Conservation (phyloP, 2,329 filamentous ascomycete species). For the Pestalotiopsis sp. region DNA sequence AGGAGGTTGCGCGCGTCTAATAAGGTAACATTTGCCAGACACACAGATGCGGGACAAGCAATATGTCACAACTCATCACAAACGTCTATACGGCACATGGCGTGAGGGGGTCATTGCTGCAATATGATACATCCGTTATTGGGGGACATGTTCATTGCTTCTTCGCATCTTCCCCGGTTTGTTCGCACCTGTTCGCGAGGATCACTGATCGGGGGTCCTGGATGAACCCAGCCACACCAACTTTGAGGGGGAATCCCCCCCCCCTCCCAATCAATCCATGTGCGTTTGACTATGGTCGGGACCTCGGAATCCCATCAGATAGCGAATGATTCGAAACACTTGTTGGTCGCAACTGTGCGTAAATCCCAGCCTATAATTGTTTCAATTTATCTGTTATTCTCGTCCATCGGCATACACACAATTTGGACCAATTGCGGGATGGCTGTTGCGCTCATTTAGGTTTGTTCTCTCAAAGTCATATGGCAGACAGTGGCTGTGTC, state of each 20-base stretch:
- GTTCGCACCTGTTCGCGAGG: not conserved
- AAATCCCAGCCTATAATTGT: constrained; percentile 4
- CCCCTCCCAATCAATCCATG: not conserved
- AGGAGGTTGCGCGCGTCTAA: not conserved
- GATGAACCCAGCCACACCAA: constrained; percentile 12
- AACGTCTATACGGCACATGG: not conserved
- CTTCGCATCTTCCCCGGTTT: constrained; percentile 16
- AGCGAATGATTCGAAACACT: constrained; percentile 8
- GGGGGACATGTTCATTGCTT: constrained; percentile 15
- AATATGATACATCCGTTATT: constrained; percentile 23
- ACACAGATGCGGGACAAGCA: constrained; percentile 3
- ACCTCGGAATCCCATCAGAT: not conserved
- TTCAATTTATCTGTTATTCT: constrained; percentile 4
- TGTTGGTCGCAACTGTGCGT: constrained; percentile 6
- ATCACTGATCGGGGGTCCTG: not conserved
- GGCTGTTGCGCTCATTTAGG: not conserved
- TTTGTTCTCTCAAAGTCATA: not conserved
- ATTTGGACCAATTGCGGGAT: not conserved
- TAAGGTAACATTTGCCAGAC: not conserved
- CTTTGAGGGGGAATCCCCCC: not conserved
- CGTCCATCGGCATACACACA: not conserved
- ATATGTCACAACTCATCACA: constrained; percentile 2
- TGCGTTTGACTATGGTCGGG: constrained; percentile 5
- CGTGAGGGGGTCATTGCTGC: not conserved
- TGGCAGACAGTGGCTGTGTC: not conserved